Percentiles rank a stretch among this genome's conserved stretches.
phyloP scores from a whole-genome alignment of 2,329 filamentous ascomycete species.

The Alternaria arborescens region DNA sequence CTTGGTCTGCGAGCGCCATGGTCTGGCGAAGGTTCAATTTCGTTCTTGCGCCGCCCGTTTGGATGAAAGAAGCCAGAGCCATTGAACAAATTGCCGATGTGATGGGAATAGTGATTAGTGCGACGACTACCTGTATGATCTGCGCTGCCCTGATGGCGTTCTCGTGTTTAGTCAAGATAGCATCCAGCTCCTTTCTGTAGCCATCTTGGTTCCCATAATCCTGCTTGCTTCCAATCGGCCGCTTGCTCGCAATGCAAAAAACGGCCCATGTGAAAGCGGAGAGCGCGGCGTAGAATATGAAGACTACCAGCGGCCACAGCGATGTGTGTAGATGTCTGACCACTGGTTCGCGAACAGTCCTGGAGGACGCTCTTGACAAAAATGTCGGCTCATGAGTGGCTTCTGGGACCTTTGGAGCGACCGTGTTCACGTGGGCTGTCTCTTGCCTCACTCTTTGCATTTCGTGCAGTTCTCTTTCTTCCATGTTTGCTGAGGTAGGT shows the following conservation, averaged over 20 bases:
- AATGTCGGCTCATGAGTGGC: not conserved
- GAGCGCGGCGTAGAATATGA: not conserved
- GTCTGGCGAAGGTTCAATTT: slow-evolving; percentile 3
- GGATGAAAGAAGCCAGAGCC: not conserved
- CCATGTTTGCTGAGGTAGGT: not conserved
- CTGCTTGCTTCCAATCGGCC: slow-evolving; percentile 3
- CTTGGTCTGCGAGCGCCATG: slow-evolving; percentile 5
- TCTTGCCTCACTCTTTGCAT: not conserved
- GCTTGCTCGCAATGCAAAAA: not conserved
- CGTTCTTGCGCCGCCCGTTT: not conserved
- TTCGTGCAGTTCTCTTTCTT: not conserved
- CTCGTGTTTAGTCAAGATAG: not conserved
- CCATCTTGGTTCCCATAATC: not conserved
- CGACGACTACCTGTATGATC: not conserved
- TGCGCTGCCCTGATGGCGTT: not conserved
- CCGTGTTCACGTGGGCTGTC: not conserved
- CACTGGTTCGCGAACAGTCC: not conserved
- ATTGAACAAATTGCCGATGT: slow-evolving; percentile 5
- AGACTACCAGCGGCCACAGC: slow-evolving; percentile 1
- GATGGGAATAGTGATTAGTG: not conserved
- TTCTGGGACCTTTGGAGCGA: slow-evolving; percentile 1
- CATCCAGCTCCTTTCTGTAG: not conserved
- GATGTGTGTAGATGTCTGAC: not conserved
- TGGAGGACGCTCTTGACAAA: slow-evolving; percentile 3
- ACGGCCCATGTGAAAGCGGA: not conserved